Conservation (phyloP, 192 early-diverging fungal species). For the Podila horticola region DNA sequence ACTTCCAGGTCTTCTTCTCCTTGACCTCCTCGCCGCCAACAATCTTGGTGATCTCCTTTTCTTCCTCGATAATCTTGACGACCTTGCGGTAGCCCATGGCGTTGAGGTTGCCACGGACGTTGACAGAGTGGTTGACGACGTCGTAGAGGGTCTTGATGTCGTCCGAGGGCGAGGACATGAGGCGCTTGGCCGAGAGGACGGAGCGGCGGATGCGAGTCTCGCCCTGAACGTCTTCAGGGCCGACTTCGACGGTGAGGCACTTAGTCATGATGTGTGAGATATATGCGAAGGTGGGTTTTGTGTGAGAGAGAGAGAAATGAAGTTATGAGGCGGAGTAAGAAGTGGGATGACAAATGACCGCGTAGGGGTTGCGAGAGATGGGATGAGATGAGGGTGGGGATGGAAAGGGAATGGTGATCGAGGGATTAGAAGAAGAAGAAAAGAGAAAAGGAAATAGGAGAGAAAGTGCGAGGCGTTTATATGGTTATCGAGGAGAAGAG, state of each 20-base stretch:
- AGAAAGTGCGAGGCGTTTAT: too few species aligned
- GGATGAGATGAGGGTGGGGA: background rate
- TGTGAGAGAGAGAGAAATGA: background rate
- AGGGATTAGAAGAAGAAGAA: conserved; percentile 13
- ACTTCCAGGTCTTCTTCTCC: conserved; percentile 87
- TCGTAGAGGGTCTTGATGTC: conserved; percentile 78
- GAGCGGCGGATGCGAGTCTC: conserved; percentile 61
- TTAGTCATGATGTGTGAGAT: conserved; percentile 39
- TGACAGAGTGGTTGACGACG: conserved; percentile 67
- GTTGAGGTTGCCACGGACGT: conserved; percentile 64
- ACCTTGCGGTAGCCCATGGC: conserved; percentile 79
- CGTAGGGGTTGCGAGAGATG: too few species aligned
- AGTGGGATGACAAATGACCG: background rate
- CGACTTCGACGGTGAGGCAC: conserved; percentile 54
- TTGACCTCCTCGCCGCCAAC: conserved; percentile 65
- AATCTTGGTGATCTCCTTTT: conserved; percentile 75
- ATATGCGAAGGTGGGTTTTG: background rate
- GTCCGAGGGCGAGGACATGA: conserved; percentile 54
- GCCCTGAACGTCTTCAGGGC: conserved; percentile 45
- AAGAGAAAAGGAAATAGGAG: conserved; percentile 8
- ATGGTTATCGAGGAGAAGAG: background rate
- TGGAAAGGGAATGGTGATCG: conserved; percentile 21
- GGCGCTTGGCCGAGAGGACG: conserved; percentile 52
- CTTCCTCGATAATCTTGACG: conserved; percentile 74
- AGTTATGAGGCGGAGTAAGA: background rate